Base-by-base conservation (phyloP, 192 early-diverging fungal species). In the Rhizoclosmatium sp. region DNA sequence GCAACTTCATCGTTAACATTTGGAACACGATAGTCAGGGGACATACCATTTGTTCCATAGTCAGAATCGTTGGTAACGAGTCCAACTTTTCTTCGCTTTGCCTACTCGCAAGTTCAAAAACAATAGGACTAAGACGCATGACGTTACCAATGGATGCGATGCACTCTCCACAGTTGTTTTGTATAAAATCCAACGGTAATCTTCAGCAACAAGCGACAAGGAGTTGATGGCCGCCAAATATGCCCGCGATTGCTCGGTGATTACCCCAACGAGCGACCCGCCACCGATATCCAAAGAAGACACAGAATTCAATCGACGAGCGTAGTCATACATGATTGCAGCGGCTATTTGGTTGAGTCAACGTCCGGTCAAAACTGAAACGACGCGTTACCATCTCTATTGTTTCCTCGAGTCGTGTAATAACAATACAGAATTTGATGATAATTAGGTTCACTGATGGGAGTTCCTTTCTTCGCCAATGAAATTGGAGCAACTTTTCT, bases 191-290 rank as follows among this genome's bases (percentile, higher is more conserved):
- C 76, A 86, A 16, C 48, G 54, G 49, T 80, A 51, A n/a, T 86
- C 82, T n/a, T 47, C 41, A 10, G 66, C 45, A 7, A 86, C 80
- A 3, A 71, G 59, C 54, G 45, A n/a, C 44, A 86, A 54, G 7
- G 82, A 80, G 59, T 83, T 83, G 62, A 86, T 59, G 19, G 72
- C 78, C 3, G 85, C 82, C 61, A 85, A 59, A 75, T 81, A 81
- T 12, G 73, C 67, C 44, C 80, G 10, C 12, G 65, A 83, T 64
- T 84, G 85, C 51, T 85, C 82, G 12, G 41, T 68, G 19, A 83
- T 23, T 3, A 82, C 73, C 0, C 51, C 66, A 4, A 54, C 31
- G 3, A 82, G 47, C 2, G 75, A 65, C 2, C 67, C 69, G 2
- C 75, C 80, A 39, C 69, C 69, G 48, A 76, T 74, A 46, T 81